Evolutionary conservation across 805 yeast genomes (phyloP).

Genomic region (Grigorovia humatica): DNA sequence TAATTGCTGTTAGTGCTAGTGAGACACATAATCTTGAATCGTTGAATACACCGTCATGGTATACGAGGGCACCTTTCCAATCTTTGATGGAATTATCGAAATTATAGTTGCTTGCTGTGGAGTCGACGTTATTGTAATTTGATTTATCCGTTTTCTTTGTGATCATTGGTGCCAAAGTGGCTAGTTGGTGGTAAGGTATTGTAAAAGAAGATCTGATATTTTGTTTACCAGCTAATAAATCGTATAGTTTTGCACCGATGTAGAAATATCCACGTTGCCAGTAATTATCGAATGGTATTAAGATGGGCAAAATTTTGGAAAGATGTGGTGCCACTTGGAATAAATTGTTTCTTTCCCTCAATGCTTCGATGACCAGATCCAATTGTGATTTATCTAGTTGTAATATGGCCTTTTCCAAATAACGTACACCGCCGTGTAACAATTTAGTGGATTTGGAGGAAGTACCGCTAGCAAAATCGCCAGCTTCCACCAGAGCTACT

Average conservation of each 20-base stretch:
- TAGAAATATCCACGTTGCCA: conserved; percentile 95
- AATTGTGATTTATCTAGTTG: conserved; percentile 84
- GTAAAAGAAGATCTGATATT: conserved; percentile 72
- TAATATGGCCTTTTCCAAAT: conserved; percentile 89
- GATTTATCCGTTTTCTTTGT: conserved; percentile 42
- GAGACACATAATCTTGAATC: conserved; percentile 86
- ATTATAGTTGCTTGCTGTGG: not conserved
- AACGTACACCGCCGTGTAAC: conserved; percentile 97
- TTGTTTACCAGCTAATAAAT: conserved; percentile 82
- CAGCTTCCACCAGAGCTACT: conserved; percentile 76
- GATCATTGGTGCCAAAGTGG: conserved; percentile 76
- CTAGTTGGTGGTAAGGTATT: conserved; percentile 53
- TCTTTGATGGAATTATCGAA: not conserved
- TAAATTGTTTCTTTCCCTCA: conserved; percentile 78
- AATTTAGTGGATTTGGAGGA: conserved; percentile 90
- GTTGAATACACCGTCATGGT: conserved; percentile 92
- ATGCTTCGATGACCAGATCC: conserved; percentile 80
- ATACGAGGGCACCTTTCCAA: conserved; percentile 82
- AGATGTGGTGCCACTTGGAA: conserved; percentile 88
- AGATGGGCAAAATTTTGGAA: conserved; percentile 74
- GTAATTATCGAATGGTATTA: conserved; percentile 92
- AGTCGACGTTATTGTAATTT: not conserved
- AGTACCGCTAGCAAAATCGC: conserved; percentile 87
- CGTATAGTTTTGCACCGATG: conserved; percentile 85
- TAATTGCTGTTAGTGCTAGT: conserved; percentile 75